Evolutionary conservation across 495 filamentous ascomycete species (phyloP).

Genomic region (Penicillium lividum): DNA sequence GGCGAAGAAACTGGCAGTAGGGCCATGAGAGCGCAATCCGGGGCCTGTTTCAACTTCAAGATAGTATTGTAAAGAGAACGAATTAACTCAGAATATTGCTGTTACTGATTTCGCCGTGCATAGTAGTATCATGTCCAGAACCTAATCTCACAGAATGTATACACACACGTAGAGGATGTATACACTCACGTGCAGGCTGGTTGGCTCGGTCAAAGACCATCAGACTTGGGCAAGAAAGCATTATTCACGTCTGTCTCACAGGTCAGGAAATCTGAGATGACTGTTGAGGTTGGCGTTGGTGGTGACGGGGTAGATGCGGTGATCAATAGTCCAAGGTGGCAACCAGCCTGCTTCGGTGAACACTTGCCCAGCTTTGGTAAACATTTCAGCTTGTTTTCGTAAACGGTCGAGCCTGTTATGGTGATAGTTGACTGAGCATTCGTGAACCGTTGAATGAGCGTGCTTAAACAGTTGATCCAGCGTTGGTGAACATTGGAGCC

Average conservation of each 20-base stretch:
- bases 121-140: constrained; percentile 3
- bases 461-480: too few relatives aligned
- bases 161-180: neutral
- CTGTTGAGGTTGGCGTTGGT: neutral
- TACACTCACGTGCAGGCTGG: neutral
- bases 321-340: neutral
- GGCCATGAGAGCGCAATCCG: constrained; percentile 1
- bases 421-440: neutral
- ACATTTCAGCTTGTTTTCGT: too few relatives aligned
- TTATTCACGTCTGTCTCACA: neutral
- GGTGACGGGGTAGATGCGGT: constrained; percentile 2
- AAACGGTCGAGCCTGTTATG: too few relatives aligned
- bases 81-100: constrained; percentile 3
- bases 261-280: neutral
- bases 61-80: neutral
- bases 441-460: neutral
- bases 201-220: constrained; percentile 3
- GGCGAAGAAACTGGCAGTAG: constrained; percentile 5
- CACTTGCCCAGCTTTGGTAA: too few relatives aligned
- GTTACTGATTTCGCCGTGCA: constrained; percentile 5
- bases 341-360: constrained; percentile 1
- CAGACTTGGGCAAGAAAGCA: constrained; percentile 4
- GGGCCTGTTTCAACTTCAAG: constrained; percentile 2
- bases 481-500: too few relatives aligned
- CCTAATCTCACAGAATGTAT: neutral